phyloP scores from a whole-genome alignment of 208 protist genomes.

The Plasmodiophora brassicae region DNA sequence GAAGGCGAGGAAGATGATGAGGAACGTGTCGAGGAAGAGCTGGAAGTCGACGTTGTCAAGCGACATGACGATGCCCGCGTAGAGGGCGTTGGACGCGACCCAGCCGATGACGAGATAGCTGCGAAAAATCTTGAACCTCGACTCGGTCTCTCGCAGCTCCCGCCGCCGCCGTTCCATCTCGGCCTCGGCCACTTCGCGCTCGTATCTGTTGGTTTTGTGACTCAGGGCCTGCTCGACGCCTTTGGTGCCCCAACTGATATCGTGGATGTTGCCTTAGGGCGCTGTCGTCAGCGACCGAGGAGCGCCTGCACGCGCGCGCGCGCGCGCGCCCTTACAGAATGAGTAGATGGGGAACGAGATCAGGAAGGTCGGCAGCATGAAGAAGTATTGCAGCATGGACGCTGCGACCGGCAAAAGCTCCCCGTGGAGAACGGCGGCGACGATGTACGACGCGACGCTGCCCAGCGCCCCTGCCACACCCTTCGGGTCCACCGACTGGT shows the following conservation, averaged over 20 bases:
- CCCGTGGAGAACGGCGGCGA: background rate
- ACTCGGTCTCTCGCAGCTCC: constrained; percentile 2
- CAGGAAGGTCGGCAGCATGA: constrained; percentile 25
- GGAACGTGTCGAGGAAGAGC: background rate
- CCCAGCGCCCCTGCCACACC: background rate
- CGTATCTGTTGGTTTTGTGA: background rate
- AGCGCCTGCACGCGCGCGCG: background rate
- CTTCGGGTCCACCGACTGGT: background rate
- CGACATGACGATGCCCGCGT: background rate
- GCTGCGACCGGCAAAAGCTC: background rate
- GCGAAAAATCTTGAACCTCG: background rate
- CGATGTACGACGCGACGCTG: background rate
- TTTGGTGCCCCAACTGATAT: constrained; percentile 31
- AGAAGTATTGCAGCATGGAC: constrained; percentile 21
- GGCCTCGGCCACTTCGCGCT: constrained; percentile 13
- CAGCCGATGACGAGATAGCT: background rate
- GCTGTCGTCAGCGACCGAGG: background rate
- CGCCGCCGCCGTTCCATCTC: background rate
- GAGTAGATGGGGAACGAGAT: constrained; percentile 22
- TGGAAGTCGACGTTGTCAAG: background rate
- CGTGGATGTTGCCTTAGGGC: constrained; percentile 17
- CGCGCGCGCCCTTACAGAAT: background rate
- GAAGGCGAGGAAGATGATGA: background rate
- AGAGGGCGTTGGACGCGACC: background rate
- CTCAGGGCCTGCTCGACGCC: background rate